Evolutionary conservation across 805 yeast species (phyloP).

Genomic region (Lachancea meyersii): DNA sequence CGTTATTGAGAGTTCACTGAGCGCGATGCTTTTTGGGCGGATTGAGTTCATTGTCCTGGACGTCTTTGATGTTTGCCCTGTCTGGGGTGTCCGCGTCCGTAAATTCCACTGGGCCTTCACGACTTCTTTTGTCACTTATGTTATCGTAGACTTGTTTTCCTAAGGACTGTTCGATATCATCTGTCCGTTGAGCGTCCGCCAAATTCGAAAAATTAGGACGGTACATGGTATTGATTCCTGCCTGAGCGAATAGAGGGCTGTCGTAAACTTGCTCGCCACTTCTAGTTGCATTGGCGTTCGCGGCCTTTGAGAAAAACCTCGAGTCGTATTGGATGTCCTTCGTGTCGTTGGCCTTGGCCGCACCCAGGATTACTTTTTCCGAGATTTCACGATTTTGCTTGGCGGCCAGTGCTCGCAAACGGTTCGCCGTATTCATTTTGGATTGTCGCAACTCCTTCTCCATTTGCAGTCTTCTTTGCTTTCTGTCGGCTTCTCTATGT

Average conservation of each 20-base stretch:
- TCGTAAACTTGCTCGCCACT: slow-evolving; percentile 51
- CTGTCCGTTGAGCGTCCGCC: slow-evolving; percentile 13
- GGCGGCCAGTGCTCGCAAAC: slow-evolving; percentile 38
- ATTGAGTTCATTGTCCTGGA: not conserved
- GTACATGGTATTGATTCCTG: slow-evolving; percentile 45
- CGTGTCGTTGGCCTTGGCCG: slow-evolving; percentile 36
- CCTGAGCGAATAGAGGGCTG: slow-evolving; percentile 51
- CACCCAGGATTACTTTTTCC: slow-evolving; percentile 49
- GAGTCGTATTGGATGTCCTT: slow-evolving; percentile 51
- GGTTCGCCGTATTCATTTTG: slow-evolving; percentile 41
- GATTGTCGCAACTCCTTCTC: slow-evolving; percentile 42
- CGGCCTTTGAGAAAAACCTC: slow-evolving; percentile 45
- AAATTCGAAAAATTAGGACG: slow-evolving; percentile 31
- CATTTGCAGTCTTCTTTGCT: slow-evolving; percentile 41
- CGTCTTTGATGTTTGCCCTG: not conserved
- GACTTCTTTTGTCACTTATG: slow-evolving; percentile 14
- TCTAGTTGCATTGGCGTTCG: slow-evolving; percentile 30
- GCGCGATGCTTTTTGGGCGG: slow-evolving; percentile 1
- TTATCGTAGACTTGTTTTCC: slow-evolving; percentile 12
- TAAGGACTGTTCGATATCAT: slow-evolving; percentile 8
- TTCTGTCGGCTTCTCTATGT: slow-evolving; percentile 37
- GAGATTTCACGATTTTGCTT: slow-evolving; percentile 47
- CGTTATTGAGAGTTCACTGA: no score
- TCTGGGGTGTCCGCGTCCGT: slow-evolving; percentile 32
- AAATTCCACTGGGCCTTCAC: slow-evolving; percentile 43